A percentile compares a stretch with the other conserved stretches of the same genome.
Evolutionary conservation across 805 yeast species (phyloP).

Genomic region (Myxozyma neglecta): DNA sequence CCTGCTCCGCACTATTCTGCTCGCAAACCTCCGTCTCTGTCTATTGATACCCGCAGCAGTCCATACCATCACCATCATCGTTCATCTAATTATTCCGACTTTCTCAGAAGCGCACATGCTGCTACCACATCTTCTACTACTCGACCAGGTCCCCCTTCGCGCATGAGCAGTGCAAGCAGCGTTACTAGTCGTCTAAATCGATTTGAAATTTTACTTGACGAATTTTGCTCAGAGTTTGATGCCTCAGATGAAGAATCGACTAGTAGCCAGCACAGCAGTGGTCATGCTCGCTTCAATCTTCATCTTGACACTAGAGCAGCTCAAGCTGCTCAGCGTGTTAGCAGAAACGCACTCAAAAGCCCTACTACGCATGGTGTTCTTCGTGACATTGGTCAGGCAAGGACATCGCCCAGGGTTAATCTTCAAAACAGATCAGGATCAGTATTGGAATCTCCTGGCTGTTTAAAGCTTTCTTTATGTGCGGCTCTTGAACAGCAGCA

Average conservation of each 20-base stretch:
- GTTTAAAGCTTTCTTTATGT: conserved; percentile 19
- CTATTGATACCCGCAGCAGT: background rate
- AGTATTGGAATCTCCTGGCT: conserved; percentile 14
- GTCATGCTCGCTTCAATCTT: conserved; percentile 13
- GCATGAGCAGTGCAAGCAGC: conserved; percentile 6
- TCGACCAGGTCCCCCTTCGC: background rate
- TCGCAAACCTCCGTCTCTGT: background rate
- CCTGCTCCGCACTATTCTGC: background rate
- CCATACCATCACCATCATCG: background rate
- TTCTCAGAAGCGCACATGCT: background rate
- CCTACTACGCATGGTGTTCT: background rate
- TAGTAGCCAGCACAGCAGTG: background rate
- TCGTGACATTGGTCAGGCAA: conserved; percentile 20
- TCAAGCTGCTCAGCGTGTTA: background rate
- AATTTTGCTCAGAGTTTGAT: conserved; percentile 28
- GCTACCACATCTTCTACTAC: background rate
- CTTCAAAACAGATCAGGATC: background rate
- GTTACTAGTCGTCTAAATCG: conserved; percentile 24
- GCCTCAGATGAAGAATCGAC: conserved; percentile 18
- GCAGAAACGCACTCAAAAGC: background rate
- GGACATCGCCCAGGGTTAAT: background rate
- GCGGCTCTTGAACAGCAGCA: conserved; percentile 10
- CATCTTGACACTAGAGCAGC: background rate
- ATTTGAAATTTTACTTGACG: conserved; percentile 29
- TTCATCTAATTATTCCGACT: background rate